These are phyloP conservation scores for Colletotrichum musicola DNA, from an alignment of 2,329 filamentous ascomycete genomes.

Conservation along the genomic window DNA sequence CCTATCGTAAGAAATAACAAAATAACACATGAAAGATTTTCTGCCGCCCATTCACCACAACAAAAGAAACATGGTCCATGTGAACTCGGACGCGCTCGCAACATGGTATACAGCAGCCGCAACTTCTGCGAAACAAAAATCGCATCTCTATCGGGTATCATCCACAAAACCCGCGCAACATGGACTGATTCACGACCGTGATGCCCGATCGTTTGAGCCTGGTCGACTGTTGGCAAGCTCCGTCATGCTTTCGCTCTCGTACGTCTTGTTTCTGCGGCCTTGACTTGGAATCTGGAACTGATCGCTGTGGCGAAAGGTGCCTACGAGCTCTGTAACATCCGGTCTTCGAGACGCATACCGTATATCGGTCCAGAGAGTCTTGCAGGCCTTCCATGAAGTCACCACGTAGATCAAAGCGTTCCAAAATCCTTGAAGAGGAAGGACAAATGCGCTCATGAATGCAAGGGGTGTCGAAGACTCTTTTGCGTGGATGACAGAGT, in stretches of 20 bases:
- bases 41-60: neutral
- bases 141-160: constrained; percentile 23
- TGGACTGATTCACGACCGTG: neutral
- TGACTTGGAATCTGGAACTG: constrained; percentile 49
- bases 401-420: constrained; percentile 82
- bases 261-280: constrained; percentile 46
- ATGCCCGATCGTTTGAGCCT: constrained; percentile 48
- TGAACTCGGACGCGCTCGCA: neutral
- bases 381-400: constrained; percentile 76
- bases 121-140: neutral
- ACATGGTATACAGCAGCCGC: constrained; percentile 5
- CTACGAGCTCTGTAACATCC: constrained; percentile 51
- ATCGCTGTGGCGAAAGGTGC: constrained; percentile 44
- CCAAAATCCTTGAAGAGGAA: constrained; percentile 88
- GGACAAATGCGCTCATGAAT: constrained; percentile 78
- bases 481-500: constrained; percentile 71
- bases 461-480: constrained; percentile 70
- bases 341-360: constrained; percentile 44
- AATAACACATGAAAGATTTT: neutral
- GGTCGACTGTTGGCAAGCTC: constrained; percentile 58
- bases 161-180: constrained; percentile 13
- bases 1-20: too few species aligned
- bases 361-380: constrained; percentile 58
- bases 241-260: constrained; percentile 65
- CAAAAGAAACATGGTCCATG: neutral